phyloP scores from a whole-genome alignment of 768 basidiomycete genomes.

The Mycena maculata region DNA sequence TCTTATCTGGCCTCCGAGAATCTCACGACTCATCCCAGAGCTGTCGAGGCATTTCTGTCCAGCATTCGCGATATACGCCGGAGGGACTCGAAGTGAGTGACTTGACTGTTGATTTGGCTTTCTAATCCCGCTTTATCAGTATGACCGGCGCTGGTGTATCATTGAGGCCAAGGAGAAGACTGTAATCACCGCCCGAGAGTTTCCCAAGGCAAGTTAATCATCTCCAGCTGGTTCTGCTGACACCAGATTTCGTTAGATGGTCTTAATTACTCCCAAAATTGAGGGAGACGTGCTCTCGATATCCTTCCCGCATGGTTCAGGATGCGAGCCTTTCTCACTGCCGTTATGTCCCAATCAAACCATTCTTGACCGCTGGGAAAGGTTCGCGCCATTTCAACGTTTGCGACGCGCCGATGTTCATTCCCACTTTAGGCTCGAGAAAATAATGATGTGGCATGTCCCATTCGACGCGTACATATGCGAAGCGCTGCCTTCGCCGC shows the following conservation, averaged over 20 bases:
- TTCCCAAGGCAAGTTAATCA: conserved; percentile 61
- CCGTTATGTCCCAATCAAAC: conserved; percentile 68
- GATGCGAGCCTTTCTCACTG: conserved; percentile 66
- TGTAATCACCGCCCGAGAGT: conserved; percentile 76
- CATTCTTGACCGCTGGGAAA: conserved; percentile 62
- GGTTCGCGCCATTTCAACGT: conserved; percentile 54
- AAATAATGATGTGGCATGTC: conserved; percentile 62
- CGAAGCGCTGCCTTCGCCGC: conserved; percentile 49
- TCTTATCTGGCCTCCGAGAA: background rate
- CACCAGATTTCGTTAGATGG: too few relatives aligned
- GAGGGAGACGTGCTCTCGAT: conserved; percentile 62
- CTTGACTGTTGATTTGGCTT: background rate
- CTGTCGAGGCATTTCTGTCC: conserved; percentile 74
- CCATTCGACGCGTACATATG: conserved; percentile 78
- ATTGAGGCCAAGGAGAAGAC: conserved; percentile 63
- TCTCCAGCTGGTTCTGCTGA: too few relatives aligned
- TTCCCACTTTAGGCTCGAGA: conserved; percentile 57
- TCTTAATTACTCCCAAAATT: conserved; percentile 71
- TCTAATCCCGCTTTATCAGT: conserved; percentile 50
- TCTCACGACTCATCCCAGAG: conserved; percentile 56
- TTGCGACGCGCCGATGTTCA: background rate
- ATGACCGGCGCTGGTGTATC: conserved; percentile 80
- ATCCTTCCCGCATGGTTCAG: conserved; percentile 69
- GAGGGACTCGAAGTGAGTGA: conserved; percentile 72
- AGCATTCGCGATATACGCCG: conserved; percentile 64